phyloP scores from a whole-genome alignment of 2,329 filamentous ascomycete genomes.

The Curvularia sp. region DNA sequence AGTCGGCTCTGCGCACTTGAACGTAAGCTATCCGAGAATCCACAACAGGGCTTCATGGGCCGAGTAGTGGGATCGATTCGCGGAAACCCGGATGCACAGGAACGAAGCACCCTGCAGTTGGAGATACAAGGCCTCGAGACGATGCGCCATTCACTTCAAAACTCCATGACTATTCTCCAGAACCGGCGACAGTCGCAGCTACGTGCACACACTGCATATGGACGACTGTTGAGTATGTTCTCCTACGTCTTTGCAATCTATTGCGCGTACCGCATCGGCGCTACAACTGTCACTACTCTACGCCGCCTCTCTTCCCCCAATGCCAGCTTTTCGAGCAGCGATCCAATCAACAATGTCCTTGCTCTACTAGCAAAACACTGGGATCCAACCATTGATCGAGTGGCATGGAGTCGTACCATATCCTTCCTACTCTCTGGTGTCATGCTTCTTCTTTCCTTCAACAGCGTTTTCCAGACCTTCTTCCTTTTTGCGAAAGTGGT shows the following conservation, averaged over 20 bases:
- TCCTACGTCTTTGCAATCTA: constrained; percentile 78
- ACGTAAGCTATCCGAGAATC: constrained; percentile 63
- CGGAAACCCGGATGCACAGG: constrained; percentile 64
- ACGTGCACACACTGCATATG: constrained; percentile 71
- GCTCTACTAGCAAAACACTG: constrained; percentile 82
- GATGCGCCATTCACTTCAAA: constrained; percentile 76
- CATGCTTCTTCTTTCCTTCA: constrained; percentile 82
- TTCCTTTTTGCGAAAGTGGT: constrained; percentile 79
- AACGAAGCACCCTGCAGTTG: constrained; percentile 66
- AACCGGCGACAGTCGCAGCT: constrained; percentile 69
- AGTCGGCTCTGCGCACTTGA: constrained; percentile 75
- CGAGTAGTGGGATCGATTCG: constrained; percentile 77
- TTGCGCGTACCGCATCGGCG: constrained; percentile 82
- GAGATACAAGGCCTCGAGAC: constrained; percentile 82
- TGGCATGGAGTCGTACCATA: constrained; percentile 84
- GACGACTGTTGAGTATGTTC: constrained; percentile 68
- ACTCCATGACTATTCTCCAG: constrained; percentile 69
- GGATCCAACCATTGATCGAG: constrained; percentile 81
- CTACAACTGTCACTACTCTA: constrained; percentile 72
- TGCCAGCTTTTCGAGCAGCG: constrained; percentile 70
- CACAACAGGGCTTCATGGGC: constrained; percentile 68
- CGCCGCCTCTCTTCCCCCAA: constrained; percentile 63
- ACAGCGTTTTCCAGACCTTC: constrained; percentile 84
- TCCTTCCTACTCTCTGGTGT: constrained; percentile 83
- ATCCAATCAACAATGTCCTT: constrained; percentile 84